A percentile compares a stretch with the other conserved stretches of the same genome.
Evolutionary conservation across 345 rosid species (phyloP).

Genomic region (Laguncularia racemosa): DNA sequence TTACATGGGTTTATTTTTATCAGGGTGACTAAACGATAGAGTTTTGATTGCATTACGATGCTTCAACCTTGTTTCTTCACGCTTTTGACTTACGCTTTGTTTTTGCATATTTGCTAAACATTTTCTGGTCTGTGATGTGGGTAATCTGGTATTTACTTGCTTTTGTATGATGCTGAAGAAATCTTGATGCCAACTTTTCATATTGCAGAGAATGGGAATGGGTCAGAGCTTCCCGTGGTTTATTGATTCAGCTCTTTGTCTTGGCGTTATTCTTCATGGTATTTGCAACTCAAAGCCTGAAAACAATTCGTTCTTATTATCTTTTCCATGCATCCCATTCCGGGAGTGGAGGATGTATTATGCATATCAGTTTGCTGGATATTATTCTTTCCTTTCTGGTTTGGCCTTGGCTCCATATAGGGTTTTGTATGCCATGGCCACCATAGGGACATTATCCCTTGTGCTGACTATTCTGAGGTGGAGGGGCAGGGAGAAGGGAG

Average conservation of each 20-base stretch:
- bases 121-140: no score
- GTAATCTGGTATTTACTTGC: no score
- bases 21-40: no score
- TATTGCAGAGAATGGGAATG: conserved; percentile 71
- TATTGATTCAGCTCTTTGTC: conserved; percentile 62
- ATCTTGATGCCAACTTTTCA: neutral
- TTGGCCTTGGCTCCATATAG: conserved; percentile 70
- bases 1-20: no score
- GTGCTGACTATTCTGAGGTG: conserved; percentile 38
- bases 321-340: conserved; percentile 36
- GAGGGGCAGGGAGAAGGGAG: conserved; percentile 44
- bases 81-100: no score
- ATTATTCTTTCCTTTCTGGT: conserved; percentile 61
- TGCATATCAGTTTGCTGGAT: conserved; percentile 59
- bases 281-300: conserved; percentile 50
- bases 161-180: neutral
- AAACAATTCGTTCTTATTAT: conserved; percentile 32
- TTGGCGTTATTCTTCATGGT: conserved; percentile 69
- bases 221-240: conserved; percentile 79
- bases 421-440: conserved; percentile 72
- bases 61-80: no score
- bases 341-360: conserved; percentile 40
- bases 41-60: no score
- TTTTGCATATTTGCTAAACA: no score
- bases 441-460: conserved; percentile 49